Percentiles rank a stretch among this genome's conserved stretches.
phyloP scores from a whole-genome alignment of 2,329 filamentous ascomycete genomes.

The Monilinia vaccinii-corymbosi region DNA sequence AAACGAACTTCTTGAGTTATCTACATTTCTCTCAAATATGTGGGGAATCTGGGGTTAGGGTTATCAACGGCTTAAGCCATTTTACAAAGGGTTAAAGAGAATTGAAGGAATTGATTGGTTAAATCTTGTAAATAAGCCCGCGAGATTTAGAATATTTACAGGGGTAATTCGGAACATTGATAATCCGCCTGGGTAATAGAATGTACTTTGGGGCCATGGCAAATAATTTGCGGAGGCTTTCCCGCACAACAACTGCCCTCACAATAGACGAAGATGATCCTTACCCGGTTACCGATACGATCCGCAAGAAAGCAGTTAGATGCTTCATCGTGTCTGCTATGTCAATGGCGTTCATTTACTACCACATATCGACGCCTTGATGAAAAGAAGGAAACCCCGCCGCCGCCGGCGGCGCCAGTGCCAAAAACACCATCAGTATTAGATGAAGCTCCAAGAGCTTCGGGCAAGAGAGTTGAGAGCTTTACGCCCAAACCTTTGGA shows the following conservation, averaged over 20 bases:
- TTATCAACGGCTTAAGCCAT: constrained; percentile 17
- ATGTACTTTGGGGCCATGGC: neutral
- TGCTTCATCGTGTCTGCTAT: constrained; percentile 37
- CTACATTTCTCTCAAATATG: neutral
- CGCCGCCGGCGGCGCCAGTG: constrained; percentile 13
- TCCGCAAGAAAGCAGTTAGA: constrained; percentile 16
- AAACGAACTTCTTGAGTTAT: neutral
- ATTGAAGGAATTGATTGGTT: no score
- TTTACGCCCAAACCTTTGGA: constrained; percentile 52
- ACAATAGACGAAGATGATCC: constrained; percentile 20
- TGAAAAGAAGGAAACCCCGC: constrained; percentile 19
- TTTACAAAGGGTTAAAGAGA: no score
- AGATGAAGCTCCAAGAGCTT: constrained; percentile 49
- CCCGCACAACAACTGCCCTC: neutral
- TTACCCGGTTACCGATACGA: constrained; percentile 19
- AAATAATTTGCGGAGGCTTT: neutral
- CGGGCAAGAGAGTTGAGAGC: constrained; percentile 44
- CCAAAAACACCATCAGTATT: constrained; percentile 35
- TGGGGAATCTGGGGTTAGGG: constrained; percentile 13
- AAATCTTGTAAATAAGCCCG: no score
- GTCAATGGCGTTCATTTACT: constrained; percentile 44
- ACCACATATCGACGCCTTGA: constrained; percentile 34
- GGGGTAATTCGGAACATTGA: neutral
- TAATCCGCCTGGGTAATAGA: constrained; percentile 4
- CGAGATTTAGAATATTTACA: neutral